These are phyloP conservation scores for Pseudotsuga menziesii DNA, from an alignment of 75 land plant genomes.

Conservation along the genomic window DNA sequence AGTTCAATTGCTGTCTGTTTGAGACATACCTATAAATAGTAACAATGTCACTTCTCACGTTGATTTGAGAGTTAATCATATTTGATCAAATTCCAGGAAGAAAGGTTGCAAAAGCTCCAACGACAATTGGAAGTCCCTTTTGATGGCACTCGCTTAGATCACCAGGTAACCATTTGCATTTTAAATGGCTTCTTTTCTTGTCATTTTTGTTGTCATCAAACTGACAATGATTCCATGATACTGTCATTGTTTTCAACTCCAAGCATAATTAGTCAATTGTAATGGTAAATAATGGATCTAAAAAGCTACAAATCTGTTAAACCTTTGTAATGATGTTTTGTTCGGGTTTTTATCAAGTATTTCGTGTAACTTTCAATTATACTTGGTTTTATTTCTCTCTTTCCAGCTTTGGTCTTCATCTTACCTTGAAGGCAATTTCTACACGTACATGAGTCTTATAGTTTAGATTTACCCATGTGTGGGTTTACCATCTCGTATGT, in stretches of 20 bases:
- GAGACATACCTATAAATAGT: not conserved
- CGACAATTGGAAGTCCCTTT: slow-evolving; percentile 73
- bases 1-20: not conserved
- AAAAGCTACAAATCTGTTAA: not conserved
- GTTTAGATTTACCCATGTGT: too few species aligned
- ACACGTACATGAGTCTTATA: too few species aligned
- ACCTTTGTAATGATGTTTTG: not conserved
- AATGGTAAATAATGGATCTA: too few species aligned
- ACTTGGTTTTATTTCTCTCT: not conserved
- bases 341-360: not conserved
- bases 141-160: slow-evolving; percentile 70
- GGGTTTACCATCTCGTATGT: too few species aligned
- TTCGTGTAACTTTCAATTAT: not conserved
- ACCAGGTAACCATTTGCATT: slow-evolving; percentile 49
- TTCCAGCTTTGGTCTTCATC: too few species aligned
- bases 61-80: not conserved
- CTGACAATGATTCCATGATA: not conserved
- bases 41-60: not conserved
- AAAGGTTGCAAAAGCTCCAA: slow-evolving; percentile 58
- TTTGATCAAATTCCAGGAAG: slow-evolving; percentile 45
- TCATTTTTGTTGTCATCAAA: not conserved
- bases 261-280: not conserved
- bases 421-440: too few species aligned
- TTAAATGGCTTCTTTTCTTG: not conserved
- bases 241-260: not conserved